Base-by-base conservation (phyloP, 163 green algal genomes). In the Prototheca wickerhamii region DNA sequence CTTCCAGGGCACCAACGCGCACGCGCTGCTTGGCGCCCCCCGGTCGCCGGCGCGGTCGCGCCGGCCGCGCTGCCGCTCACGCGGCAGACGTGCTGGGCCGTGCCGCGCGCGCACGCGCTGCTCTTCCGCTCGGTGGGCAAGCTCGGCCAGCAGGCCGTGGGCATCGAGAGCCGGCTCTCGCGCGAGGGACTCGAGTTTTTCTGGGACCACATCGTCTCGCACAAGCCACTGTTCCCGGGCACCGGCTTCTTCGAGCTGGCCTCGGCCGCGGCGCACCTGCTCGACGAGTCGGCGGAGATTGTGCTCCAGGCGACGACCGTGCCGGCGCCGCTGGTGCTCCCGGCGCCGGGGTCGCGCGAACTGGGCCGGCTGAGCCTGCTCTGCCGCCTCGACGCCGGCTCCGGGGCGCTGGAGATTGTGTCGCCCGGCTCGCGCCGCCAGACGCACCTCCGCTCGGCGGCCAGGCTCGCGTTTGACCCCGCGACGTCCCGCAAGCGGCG, bases 1-100 rank as follows among this genome's bases (percentile, higher is more conserved):
- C 30, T 95, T 95, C 76, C 86, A 94, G 53, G 87, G 84, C 57
- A 91, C 79, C 54, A 90, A 92, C 60, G 84, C 81, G 0, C 82
- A 91, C 57, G 74, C 79, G 7, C 31, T 89, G 42, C 21, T 90
- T 4, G 26, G 35, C 26, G 35, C 54, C 21, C 28, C 25, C 4
- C 5, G 8, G 1, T 20, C 37, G 15, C 37, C 37, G 37, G 37
- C 37, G 15, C 15, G 10, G 37, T 15, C 37, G 15, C 10, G 37
- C 37, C 37, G 15, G 10, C 10, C 10, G 18, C n/a, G 46, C 23
- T 12, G 46, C 46, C 26, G 46, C 12, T 54, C 12, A 6, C n/a
- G 12, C 26, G n/a, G 31, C 63, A 72, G 50, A 57, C 63, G 21
- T 63, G 67, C 57, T 76, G 69, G 69, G 63, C 72, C 5, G 58